Base-by-base conservation (phyloP, 2,329 filamentous ascomycete species). In the Alternaria sp. region DNA sequence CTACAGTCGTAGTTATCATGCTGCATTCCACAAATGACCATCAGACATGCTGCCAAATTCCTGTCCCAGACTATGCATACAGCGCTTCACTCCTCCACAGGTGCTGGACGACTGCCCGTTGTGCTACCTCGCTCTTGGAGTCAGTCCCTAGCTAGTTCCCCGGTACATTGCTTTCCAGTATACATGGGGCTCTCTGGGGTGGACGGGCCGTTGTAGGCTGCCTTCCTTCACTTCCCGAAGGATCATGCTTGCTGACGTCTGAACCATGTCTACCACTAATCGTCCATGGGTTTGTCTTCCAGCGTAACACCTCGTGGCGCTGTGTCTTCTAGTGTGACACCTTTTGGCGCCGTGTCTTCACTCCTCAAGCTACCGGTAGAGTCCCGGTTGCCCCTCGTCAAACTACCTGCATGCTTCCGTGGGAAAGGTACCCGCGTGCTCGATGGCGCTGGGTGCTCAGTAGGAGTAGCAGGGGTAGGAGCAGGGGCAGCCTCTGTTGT, bases 251-350 rank as follows among this genome's bases (percentile, higher is more conserved):
- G 45, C 54, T 42, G 45, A 37, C 63, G 55, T 44, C 45, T 56
- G 34, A 28, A 37, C 36, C 52, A 56, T 42, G 52, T 62, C 46
- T 51, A 68, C 72, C 61, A 72, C 68, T 74, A 91, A 77, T 91
- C 88, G 78, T 92, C 88, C 88, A 92, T 91, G n/a, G 90, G 88
- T 77, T 86, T 88, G 75, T 93, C 90, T 70, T 87, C 86, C 70
- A 93, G 80, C 66, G 87, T 88, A 40, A 92, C 89, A 6, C 88
- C 86, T 50, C 80, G 76, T 44, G 71, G 68, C 54, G 75, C 44
- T 26, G 37, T 88, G 75, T 93, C 90, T 70, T 87, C 86, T 70
- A 93, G 80, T 65, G 87, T 88, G 39, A 92, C 89, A 5, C 88
- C 86, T 51, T 80, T 77, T 42, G 71, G 68, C 52, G 75, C 75